phyloP scores from a whole-genome alignment of 2,329 filamentous ascomycete species.

The Botrytis hyacinthi region DNA sequence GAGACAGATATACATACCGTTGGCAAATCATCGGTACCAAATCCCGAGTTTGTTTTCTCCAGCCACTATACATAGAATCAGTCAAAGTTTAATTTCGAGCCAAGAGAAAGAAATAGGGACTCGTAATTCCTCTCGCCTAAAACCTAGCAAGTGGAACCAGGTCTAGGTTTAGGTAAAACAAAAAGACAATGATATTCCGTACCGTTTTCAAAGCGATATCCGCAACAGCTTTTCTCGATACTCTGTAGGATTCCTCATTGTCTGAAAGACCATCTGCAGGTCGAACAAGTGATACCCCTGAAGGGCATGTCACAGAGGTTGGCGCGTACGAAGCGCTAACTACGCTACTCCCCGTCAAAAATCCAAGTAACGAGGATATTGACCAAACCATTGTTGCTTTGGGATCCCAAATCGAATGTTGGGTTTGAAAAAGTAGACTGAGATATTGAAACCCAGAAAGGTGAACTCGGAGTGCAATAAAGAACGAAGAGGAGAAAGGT shows the following conservation, averaged over 20 bases:
- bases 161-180: neutral
- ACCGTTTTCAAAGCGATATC: constrained; percentile 39
- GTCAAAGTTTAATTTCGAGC: neutral
- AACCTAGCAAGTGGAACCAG: neutral
- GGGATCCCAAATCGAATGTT: neutral
- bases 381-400: constrained; percentile 23
- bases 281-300: constrained; percentile 40
- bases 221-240: constrained; percentile 42
- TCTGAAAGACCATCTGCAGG: constrained; percentile 40
- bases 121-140: neutral
- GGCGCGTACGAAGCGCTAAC: constrained; percentile 39
- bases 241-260: constrained; percentile 42
- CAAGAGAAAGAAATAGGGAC: neutral
- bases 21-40: constrained; percentile 41
- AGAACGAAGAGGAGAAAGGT: neutral
- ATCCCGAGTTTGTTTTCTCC: constrained; percentile 38
- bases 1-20: constrained; percentile 27
- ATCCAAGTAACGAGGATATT: constrained; percentile 20
- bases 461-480: neutral
- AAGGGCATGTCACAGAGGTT: constrained; percentile 41
- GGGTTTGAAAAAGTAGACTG: neutral
- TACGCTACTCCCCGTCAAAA: constrained; percentile 17
- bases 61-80: constrained; percentile 17
- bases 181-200: neutral
- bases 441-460: neutral